These are phyloP conservation scores for Globisporangium polare DNA, from an alignment of 352 stramenopile species.

Conservation along the genomic window DNA sequence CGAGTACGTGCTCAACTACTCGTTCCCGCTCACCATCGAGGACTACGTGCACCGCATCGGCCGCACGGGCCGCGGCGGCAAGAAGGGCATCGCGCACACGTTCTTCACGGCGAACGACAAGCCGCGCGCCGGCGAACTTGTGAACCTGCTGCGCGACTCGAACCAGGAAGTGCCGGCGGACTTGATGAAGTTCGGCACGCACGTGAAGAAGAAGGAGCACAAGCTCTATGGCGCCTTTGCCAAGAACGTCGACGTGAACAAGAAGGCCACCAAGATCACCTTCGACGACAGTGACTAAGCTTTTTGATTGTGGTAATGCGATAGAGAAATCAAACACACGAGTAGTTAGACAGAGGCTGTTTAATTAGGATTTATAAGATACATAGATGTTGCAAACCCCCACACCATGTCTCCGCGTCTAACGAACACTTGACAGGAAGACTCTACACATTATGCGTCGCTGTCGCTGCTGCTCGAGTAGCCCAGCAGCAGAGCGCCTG, in stretches of 20 bases:
- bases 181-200: slow-evolving; percentile 97
- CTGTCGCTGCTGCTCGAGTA: slow-evolving; percentile 60
- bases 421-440: not conserved
- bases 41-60: slow-evolving; percentile 97
- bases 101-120: slow-evolving; percentile 98
- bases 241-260: slow-evolving; percentile 91
- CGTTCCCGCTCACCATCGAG: slow-evolving; percentile 97
- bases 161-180: slow-evolving; percentile 92
- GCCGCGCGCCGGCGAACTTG: slow-evolving; percentile 93
- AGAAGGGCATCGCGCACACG: slow-evolving; percentile 94
- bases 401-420: not conserved
- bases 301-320: not conserved
- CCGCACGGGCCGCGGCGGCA: slow-evolving; percentile 92
- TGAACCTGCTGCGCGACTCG: slow-evolving; percentile 94
- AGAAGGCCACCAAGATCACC: slow-evolving; percentile 98
- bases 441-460: slow-evolving; percentile 6
- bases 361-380: slow-evolving; percentile 11
- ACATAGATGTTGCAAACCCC: slow-evolving; percentile 7
- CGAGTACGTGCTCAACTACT: slow-evolving; percentile 97
- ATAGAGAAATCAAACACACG: not conserved
- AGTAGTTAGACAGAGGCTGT: slow-evolving; percentile 7
- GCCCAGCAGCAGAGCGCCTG: slow-evolving; percentile 28
- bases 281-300: slow-evolving; percentile 85
- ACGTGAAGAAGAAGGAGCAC: slow-evolving; percentile 99
- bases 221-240: slow-evolving; percentile 98